Evolutionary conservation across 495 filamentous ascomycete genomes (phyloP).

Genomic region (Penicillium lividum): DNA sequence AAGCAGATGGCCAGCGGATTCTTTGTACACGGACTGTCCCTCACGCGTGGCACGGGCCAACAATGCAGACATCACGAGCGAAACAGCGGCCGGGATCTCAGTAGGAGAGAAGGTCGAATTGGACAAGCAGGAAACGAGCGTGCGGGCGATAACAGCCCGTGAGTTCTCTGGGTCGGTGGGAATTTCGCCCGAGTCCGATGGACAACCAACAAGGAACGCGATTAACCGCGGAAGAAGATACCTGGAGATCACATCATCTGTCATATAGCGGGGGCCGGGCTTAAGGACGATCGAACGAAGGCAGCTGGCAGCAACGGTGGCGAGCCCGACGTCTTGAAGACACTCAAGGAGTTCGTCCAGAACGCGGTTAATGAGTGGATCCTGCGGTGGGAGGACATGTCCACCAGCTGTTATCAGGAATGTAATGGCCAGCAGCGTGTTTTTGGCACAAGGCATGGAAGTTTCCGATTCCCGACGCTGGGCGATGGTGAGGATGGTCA

Average conservation of each 20-base stretch:
- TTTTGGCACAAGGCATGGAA: slow-evolving; percentile 86
- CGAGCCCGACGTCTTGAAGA: slow-evolving; percentile 72
- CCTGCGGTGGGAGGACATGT: slow-evolving; percentile 68
- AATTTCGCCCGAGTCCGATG: slow-evolving; percentile 51
- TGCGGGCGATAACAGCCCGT: slow-evolving; percentile 66
- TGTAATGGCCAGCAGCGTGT: slow-evolving; percentile 82
- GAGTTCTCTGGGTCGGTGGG: slow-evolving; percentile 72
- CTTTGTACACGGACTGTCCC: slow-evolving; percentile 53
- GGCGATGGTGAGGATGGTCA: slow-evolving; percentile 76
- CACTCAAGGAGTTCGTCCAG: slow-evolving; percentile 81
- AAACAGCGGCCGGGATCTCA: slow-evolving; percentile 62
- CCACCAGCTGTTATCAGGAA: slow-evolving; percentile 82
- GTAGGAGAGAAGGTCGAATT: slow-evolving; percentile 46
- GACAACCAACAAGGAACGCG: slow-evolving; percentile 66
- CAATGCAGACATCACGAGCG: slow-evolving; percentile 77
- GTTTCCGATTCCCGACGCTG: slow-evolving; percentile 82
- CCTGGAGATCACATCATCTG: slow-evolving; percentile 71
- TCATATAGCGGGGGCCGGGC: slow-evolving; percentile 58
- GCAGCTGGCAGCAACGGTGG: slow-evolving; percentile 86
- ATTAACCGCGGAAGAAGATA: slow-evolving; percentile 77
- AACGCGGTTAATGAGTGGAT: slow-evolving; percentile 67
- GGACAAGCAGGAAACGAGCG: slow-evolving; percentile 67
- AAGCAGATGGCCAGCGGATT: slow-evolving; percentile 74
- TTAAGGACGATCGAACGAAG: slow-evolving; percentile 79
- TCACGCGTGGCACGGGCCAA: slow-evolving; percentile 64